Base-by-base conservation (phyloP, 179 eudicot species). In the Heliamphora pulchella region DNA sequence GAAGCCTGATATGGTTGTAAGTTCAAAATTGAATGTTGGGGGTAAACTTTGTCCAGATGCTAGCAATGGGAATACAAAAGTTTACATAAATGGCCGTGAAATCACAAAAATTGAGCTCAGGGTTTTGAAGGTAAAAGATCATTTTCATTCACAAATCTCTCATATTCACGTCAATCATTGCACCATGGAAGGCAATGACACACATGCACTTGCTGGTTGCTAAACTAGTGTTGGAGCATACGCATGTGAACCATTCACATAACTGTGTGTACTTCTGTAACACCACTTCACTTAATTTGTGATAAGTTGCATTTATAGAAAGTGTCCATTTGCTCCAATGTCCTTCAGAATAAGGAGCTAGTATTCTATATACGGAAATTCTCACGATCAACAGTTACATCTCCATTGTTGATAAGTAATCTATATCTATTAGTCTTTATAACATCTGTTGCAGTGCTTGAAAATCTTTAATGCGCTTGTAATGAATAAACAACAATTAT, bases 21-120 rank as follows among this genome's bases (percentile, higher is more conserved):
- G 80, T 75, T 84, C 87, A 48, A 87, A 84, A 63, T 59, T 87
- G 73, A 79, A 84, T 81, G 76, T 84, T 57, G 87, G 87, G 47
- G 87, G 89, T 68, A 87, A 87, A 80, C 83, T 87, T 48, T 74
- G 78, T 79, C 54, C 63, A 9, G 86, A 84, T 81, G 87, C 87
- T 9, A 84, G 89, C 78, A 84, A 83, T 66, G 89, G 89, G 31
- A 79, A 82, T 53, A 83, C 89, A 20, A 66, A 74, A 75, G 89
- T 87, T 13, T 84, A 47, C 67, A 79, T 87, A 13, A 87, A 87
- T 76, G 89, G 89, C 41, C 82, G 89, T 43, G 89, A 87, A 68
- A 85, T 87, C 70, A 87, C 89, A 4, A 87, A 82, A 79, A 55
- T 79, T 58, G 89, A 87, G 83, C 84, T 80, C 41, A 78, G 83